Conservation (phyloP, 2,329 filamentous ascomycete species). For the Orbilia ellipsospora region DNA sequence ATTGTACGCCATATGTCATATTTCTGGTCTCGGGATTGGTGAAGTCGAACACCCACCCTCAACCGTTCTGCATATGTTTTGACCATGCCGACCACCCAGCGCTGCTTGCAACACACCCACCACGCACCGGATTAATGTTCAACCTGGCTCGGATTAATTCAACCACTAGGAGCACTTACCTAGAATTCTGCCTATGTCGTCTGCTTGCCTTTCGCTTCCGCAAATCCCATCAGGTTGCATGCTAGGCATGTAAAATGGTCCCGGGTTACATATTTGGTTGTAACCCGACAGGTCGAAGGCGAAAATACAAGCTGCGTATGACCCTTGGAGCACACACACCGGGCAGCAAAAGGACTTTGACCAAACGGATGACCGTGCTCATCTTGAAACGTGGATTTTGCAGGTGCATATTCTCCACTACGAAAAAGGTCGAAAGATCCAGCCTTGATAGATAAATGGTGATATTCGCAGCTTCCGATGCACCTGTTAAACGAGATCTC, state of each 20-base stretch:
- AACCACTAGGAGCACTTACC: conserved; percentile 49
- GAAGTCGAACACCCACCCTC: conserved; percentile 28
- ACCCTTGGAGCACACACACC: conserved; percentile 11
- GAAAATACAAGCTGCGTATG: background rate
- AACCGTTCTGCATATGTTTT: conserved; percentile 19
- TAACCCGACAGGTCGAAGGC: conserved; percentile 14
- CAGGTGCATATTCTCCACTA: conserved; percentile 41
- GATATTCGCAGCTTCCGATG: conserved; percentile 23
- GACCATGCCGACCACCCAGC: conserved; percentile 25
- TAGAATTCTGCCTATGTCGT: conserved; percentile 52
- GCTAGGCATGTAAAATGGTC: conserved; percentile 22
- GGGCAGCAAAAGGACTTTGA: conserved; percentile 13
- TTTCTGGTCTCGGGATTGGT: conserved; percentile 42
- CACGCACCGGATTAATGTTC: conserved; percentile 55
- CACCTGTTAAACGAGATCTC: conserved; percentile 17
- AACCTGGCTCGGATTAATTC: conserved; percentile 49
- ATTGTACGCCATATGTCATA: conserved; percentile 43
- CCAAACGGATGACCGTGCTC: conserved; percentile 24
- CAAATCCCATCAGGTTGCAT: conserved; percentile 47
- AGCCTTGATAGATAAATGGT: conserved; percentile 42
- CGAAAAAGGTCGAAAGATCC: background rate
- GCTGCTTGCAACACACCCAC: conserved; percentile 53
- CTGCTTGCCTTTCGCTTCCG: conserved; percentile 48
- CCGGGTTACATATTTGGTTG: conserved; percentile 27
- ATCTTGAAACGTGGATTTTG: conserved; percentile 52